phyloP scores from a whole-genome alignment of 768 basidiomycete species.

The Leccinum disarticulatum region DNA sequence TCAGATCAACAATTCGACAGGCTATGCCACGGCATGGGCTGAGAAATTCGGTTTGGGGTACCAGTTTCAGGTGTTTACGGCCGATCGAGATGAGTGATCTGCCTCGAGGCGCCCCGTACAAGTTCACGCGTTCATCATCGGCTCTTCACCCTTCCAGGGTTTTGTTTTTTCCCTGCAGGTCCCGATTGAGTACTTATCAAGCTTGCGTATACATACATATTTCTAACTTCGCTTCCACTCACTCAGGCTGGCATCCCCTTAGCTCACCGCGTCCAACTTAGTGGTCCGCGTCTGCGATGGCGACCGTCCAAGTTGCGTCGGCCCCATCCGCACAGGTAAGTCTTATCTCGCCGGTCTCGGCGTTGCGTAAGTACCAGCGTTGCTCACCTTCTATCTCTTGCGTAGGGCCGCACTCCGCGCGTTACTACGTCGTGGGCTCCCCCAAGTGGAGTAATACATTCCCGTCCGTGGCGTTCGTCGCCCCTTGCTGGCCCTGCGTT shows the following conservation, averaged over 20 bases:
- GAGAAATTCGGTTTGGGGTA: background rate
- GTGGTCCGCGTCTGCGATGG: slow-evolving; percentile 8
- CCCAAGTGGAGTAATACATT: slow-evolving; percentile 6
- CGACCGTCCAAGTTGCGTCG: slow-evolving; percentile 2
- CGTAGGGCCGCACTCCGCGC: slow-evolving; percentile 21
- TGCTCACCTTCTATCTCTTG: background rate
- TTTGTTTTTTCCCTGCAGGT: slow-evolving; percentile 11
- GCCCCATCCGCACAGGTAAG: slow-evolving; percentile 14
- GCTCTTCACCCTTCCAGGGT: slow-evolving; percentile 9
- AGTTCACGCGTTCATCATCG: slow-evolving; percentile 25
- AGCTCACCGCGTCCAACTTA: background rate
- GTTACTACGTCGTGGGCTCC: slow-evolving; percentile 7
- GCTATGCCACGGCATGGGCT: background rate
- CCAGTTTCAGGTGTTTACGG: slow-evolving; percentile 14
- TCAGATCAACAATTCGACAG: background rate
- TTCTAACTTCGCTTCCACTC: background rate
- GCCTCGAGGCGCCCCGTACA: slow-evolving; percentile 16
- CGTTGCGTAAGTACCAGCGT: background rate
- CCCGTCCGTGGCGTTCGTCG: slow-evolving; percentile 33
- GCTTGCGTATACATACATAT: background rate
- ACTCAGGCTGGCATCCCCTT: background rate
- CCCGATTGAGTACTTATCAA: slow-evolving; percentile 7
- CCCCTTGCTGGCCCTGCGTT: slow-evolving; percentile 29
- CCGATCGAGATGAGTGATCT: slow-evolving; percentile 14
- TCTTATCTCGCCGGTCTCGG: background rate